Conservation (phyloP, 106 monocot species). For the Xerophyta viscosa region DNA sequence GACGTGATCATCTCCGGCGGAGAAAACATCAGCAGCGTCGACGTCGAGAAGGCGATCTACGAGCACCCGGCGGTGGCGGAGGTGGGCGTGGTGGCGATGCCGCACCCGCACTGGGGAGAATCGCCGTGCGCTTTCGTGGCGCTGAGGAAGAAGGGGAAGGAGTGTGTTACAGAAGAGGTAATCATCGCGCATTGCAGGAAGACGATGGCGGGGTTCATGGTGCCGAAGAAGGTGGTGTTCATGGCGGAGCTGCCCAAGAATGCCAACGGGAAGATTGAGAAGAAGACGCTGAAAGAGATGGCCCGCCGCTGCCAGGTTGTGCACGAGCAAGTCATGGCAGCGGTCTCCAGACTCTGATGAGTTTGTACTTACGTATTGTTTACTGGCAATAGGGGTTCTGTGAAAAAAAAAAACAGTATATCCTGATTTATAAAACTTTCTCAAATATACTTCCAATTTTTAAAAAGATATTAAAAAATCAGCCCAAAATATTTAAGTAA, state of each 20-base stretch:
- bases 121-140: conserved; percentile 73
- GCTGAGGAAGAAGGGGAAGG: conserved; percentile 6
- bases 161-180: conserved; percentile 22
- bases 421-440: too few species aligned
- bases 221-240: conserved; percentile 69
- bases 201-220: conserved; percentile 54
- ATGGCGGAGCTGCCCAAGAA: conserved; percentile 60
- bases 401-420: too few species aligned
- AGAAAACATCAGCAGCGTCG: conserved; percentile 93
- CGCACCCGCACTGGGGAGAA: conserved; percentile 70
- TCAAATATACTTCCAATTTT: too few species aligned
- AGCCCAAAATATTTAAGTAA: too few species aligned
- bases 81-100: conserved; percentile 83
- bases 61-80: conserved; percentile 45
- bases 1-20: conserved; percentile 94
- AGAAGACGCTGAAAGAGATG: conserved; percentile 33
- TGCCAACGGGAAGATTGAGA: conserved; percentile 42
- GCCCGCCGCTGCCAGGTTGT: neutral
- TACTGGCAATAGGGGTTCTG: too few species aligned
- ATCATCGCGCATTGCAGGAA: conserved; percentile 39
- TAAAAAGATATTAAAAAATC: too few species aligned
- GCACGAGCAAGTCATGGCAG: neutral
- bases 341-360: conserved; percentile 1
- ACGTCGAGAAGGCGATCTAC: conserved; percentile 70
- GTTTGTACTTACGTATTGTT: too few species aligned